A percentile compares a stretch with the other conserved stretches of the same genome.
Evolutionary conservation across 768 basidiomycete species (phyloP).

Genomic region (Kondoa subrosea): DNA sequence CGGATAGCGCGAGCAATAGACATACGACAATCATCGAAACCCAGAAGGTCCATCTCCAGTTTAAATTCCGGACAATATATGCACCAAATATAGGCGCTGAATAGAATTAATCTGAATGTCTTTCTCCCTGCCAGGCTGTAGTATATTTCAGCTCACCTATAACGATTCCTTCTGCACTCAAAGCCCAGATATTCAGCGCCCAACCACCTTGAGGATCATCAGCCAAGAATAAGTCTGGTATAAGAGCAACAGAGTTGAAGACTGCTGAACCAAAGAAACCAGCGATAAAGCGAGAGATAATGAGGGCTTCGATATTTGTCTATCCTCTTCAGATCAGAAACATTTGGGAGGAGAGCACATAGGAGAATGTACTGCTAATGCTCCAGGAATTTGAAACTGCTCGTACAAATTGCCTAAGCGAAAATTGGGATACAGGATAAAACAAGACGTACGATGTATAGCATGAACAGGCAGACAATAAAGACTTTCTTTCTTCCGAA

Average conservation of each 20-base stretch:
- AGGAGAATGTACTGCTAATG: constrained; percentile 10
- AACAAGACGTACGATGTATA: constrained; percentile 9
- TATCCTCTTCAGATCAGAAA: background rate
- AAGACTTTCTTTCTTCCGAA: constrained; percentile 16
- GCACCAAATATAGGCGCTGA: constrained; percentile 10
- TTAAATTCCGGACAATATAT: constrained; percentile 10
- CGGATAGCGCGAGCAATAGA: background rate
- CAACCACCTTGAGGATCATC: constrained; percentile 7
- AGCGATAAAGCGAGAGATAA: constrained; percentile 13
- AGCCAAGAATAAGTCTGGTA: constrained; percentile 4
- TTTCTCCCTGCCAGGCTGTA: background rate
- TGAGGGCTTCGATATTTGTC: background rate
- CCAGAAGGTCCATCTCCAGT: constrained; percentile 7
- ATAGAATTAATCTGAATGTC: background rate
- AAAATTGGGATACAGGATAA: background rate
- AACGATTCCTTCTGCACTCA: constrained; percentile 16
- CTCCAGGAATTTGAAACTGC: constrained; percentile 12
- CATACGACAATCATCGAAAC: background rate
- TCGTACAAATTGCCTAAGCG: background rate
- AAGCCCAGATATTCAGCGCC: constrained; percentile 19
- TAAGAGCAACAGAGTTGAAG: constrained; percentile 12
- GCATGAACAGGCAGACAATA: constrained; percentile 2
- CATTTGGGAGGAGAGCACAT: background rate
- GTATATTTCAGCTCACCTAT: background rate
- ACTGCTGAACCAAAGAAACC: constrained; percentile 17